phyloP scores from a whole-genome alignment of 441 rosid species.

The Omphalea diandra region DNA sequence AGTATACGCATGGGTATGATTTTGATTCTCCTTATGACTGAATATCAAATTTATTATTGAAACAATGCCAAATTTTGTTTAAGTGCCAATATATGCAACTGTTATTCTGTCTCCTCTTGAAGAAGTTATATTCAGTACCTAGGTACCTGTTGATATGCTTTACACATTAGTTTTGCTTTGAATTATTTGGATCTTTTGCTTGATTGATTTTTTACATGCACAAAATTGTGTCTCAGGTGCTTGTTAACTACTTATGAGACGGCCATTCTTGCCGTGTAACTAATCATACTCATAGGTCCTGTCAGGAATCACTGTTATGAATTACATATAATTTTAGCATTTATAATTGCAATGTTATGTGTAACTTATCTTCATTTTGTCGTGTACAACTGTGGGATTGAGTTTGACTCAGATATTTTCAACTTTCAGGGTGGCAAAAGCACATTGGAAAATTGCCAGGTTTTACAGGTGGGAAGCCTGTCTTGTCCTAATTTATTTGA shows the following conservation, averaged over 20 bases:
- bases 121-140: no score
- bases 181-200: not conserved
- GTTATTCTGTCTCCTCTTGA: not conserved
- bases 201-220: not conserved
- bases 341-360: not conserved
- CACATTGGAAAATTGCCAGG: conserved; percentile 90
- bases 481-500: not conserved
- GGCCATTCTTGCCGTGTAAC: not conserved
- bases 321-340: not conserved
- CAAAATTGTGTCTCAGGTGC: not conserved
- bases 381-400: not conserved
- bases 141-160: not conserved
- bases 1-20: not conserved
- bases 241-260: no score
- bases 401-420: conserved; percentile 12
- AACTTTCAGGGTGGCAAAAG: conserved; percentile 83
- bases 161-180: not conserved
- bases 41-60: not conserved
- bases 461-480: conserved; percentile 61
- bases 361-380: not conserved
- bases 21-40: not conserved
- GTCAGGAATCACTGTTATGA: not conserved
- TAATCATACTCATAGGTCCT: not conserved
- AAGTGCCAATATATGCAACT: not conserved
- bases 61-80: not conserved